Evolutionary conservation across 768 basidiomycete genomes (phyloP).

Genomic region (Suillus weaverae): DNA sequence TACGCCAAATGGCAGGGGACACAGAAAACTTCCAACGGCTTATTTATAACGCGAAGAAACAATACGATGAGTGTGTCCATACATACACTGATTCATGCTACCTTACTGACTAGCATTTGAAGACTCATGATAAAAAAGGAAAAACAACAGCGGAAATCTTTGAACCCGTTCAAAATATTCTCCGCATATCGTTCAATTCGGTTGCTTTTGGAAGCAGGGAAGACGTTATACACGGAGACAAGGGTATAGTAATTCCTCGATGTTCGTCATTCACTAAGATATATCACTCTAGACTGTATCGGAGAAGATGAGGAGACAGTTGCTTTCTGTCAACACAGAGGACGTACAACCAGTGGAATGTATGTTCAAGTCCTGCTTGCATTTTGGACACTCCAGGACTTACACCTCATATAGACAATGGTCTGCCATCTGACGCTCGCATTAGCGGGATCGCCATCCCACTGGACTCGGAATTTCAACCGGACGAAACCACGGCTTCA

Average conservation of each 20-base stretch:
- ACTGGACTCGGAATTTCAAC: not conserved
- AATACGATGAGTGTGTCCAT: constrained; percentile 10
- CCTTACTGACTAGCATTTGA: not conserved
- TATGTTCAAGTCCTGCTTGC: not conserved
- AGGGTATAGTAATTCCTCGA: constrained; percentile 3
- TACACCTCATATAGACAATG: not conserved
- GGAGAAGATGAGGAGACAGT: constrained; percentile 8
- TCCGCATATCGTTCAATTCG: constrained; percentile 9
- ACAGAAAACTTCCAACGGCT: not conserved
- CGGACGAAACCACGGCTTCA: constrained; percentile 9
- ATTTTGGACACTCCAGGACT: not conserved
- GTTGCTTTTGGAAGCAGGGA: constrained; percentile 9
- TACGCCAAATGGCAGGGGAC: not conserved
- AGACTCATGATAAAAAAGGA: not conserved
- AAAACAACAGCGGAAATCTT: constrained; percentile 1
- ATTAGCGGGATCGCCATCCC: constrained; percentile 8
- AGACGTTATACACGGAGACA: constrained; percentile 2
- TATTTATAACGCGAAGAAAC: not conserved
- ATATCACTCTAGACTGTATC: constrained; percentile 9
- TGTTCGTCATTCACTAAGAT: not conserved
- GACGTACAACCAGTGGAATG: constrained; percentile 3
- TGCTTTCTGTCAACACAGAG: constrained; percentile 10
- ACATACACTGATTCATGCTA: not conserved
- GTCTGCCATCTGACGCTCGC: not conserved
- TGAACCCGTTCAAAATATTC: constrained; percentile 7